Percentiles rank a stretch among this genome's conserved stretches.
phyloP scores from a whole-genome alignment of 345 rosid genomes.

The Populus alba region DNA sequence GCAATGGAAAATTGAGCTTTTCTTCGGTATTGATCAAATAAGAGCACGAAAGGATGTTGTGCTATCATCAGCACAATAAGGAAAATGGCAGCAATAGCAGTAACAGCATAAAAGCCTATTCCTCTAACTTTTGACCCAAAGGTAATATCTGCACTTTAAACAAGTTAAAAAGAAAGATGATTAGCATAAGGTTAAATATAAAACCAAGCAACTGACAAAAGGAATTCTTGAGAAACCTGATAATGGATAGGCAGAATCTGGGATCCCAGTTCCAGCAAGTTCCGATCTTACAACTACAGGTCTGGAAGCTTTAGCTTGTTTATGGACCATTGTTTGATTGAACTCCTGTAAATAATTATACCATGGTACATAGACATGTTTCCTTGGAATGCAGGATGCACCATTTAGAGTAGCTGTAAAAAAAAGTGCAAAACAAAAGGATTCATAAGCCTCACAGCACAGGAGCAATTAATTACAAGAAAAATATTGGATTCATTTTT shows the following conservation, averaged over 20 bases:
- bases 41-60: slow-evolving; percentile 75
- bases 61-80: slow-evolving; percentile 61
- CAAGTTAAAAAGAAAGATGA: neutral
- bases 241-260: slow-evolving; percentile 42
- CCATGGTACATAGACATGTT: slow-evolving; percentile 23
- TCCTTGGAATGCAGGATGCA: slow-evolving; percentile 27
- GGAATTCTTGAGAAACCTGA: slow-evolving; percentile 51
- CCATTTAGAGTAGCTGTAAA: slow-evolving; percentile 37
- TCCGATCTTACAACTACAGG: slow-evolving; percentile 47
- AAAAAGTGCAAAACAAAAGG: neutral
- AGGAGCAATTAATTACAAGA: neutral
- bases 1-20: slow-evolving; percentile 69
- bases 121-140: slow-evolving; percentile 68
- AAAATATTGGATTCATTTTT: neutral
- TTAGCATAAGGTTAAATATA: neutral
- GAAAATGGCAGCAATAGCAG: slow-evolving; percentile 56
- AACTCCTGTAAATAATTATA: slow-evolving; percentile 24
- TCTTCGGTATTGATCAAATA: slow-evolving; percentile 66
- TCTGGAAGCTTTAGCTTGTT: slow-evolving; percentile 30
- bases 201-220: neutral
- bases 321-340: slow-evolving; percentile 18
- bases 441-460: neutral
- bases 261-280: slow-evolving; percentile 54
- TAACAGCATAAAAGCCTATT: slow-evolving; percentile 61
- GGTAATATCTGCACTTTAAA: slow-evolving; percentile 53